Evolutionary conservation across 768 basidiomycete species (phyloP).

Genomic region (Austroboletus festivus): DNA sequence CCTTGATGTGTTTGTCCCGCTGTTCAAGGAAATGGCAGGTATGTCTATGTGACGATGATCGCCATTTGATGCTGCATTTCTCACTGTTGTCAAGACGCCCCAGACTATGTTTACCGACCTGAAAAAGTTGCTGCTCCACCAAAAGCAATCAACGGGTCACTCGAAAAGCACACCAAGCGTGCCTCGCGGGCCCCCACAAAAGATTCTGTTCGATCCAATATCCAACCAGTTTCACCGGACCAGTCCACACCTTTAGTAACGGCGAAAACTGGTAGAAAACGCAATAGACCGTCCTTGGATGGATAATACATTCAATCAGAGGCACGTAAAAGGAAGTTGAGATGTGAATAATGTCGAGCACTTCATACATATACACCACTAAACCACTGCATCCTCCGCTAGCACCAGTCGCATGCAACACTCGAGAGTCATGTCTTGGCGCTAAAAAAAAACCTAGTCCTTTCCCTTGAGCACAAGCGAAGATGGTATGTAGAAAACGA

Average conservation of each 20-base stretch:
- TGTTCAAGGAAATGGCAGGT: constrained; percentile 60
- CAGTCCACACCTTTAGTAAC: constrained; percentile 12
- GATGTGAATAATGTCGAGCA: constrained; percentile 25
- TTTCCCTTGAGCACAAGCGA: constrained; percentile 11
- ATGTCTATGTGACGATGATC: constrained; percentile 8
- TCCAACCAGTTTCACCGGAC: constrained; percentile 8
- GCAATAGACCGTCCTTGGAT: constrained; percentile 30
- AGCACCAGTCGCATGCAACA: constrained; percentile 27
- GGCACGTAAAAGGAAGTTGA: constrained; percentile 14
- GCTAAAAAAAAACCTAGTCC: constrained; percentile 29
- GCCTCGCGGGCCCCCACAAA: constrained; percentile 18
- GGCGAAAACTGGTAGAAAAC: constrained; percentile 30
- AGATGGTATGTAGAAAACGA: constrained; percentile 26
- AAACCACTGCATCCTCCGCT: constrained; percentile 19
- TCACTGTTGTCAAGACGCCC: constrained; percentile 15
- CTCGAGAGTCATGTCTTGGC: constrained; percentile 17
- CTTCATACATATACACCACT: constrained; percentile 28
- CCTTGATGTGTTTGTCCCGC: constrained; percentile 53
- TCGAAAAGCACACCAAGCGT: constrained; percentile 11
- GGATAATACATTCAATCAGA: constrained; percentile 18
- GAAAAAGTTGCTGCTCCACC: constrained; percentile 5
- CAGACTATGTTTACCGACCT: constrained; percentile 24
- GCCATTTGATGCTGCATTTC: neutral
- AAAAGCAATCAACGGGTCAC: constrained; percentile 16
- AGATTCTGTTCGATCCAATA: constrained; percentile 15